These are phyloP conservation scores for Pseudonitzschia multistriata DNA, from an alignment of 108 stramenopile genomes.

Conservation along the genomic window DNA sequence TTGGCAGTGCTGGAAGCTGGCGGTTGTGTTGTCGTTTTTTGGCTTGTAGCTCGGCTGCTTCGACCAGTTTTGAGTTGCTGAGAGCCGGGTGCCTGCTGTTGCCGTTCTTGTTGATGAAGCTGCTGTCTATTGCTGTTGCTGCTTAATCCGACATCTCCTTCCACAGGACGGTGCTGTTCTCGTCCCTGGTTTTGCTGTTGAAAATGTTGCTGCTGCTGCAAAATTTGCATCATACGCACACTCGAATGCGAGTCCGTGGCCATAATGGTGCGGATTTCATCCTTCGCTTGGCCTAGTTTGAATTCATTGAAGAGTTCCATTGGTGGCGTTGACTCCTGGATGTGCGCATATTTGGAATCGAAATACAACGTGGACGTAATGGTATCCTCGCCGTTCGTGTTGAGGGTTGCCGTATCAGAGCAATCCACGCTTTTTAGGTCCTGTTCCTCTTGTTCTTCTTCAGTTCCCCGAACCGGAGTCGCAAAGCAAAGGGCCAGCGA, in stretches of 20 bases:
- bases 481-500: constrained; percentile 59
- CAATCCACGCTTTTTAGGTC: constrained; percentile 20
- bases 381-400: constrained; percentile 52
- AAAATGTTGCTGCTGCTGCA: constrained; percentile 11
- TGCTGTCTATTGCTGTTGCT: neutral
- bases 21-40: neutral
- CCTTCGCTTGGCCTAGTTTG: constrained; percentile 32
- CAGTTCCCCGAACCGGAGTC: constrained; percentile 50
- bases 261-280: constrained; percentile 37
- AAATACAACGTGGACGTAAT: constrained; percentile 63
- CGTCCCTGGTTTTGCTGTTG: neutral
- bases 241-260: constrained; percentile 38
- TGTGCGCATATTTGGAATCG: constrained; percentile 55
- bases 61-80: too few relatives aligned
- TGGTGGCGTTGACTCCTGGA: constrained; percentile 55
- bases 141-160: neutral
- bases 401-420: constrained; percentile 38
- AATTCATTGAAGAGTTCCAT: constrained; percentile 59
- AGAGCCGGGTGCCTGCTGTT: neutral
- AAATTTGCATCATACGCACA: constrained; percentile 32
- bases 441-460: constrained; percentile 36
- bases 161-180: neutral
- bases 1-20: neutral
- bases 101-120: neutral
- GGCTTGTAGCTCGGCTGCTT: too few relatives aligned